Conservation (phyloP, 148 eudicot species). For the Amaranthus cruentus region DNA sequence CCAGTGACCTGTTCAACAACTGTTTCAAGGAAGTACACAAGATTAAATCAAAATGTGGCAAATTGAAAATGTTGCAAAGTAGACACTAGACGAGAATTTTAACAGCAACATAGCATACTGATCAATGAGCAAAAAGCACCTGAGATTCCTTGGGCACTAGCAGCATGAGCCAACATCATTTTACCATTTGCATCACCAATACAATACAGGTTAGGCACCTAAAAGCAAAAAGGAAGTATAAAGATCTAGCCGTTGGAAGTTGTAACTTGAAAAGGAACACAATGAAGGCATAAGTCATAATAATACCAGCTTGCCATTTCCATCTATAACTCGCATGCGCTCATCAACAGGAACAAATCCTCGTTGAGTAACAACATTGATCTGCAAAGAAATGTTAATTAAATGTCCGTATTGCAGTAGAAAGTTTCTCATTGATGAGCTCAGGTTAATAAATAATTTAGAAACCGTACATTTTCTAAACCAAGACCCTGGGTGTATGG, state of each 20-base stretch:
- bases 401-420: constrained; percentile 9
- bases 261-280: not conserved
- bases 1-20: constrained; percentile 98
- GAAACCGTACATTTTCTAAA: constrained; percentile 69
- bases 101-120: not conserved
- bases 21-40: constrained; percentile 24
- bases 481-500: constrained; percentile 94
- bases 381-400: constrained; percentile 39
- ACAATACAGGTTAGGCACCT: constrained; percentile 96
- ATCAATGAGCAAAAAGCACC: constrained; percentile 30
- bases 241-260: not conserved
- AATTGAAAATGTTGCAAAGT: not conserved
- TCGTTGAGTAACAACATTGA: constrained; percentile 84
- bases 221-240: constrained; percentile 12
- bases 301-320: constrained; percentile 68
- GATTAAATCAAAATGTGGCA: not conserved
- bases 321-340: constrained; percentile 92
- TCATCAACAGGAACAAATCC: constrained; percentile 97
- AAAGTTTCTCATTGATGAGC: not conserved
- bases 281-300: not conserved
- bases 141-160: constrained; percentile 99
- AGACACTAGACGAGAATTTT: not conserved
- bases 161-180: constrained; percentile 99
- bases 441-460: not conserved
- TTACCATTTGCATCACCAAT: constrained; percentile 99